Percentiles rank a stretch among this genome's conserved stretches.
These are phyloP conservation scores for Elsinoe fawcettii DNA, from an alignment of 2,329 filamentous ascomycete genomes.

Conservation along the genomic window DNA sequence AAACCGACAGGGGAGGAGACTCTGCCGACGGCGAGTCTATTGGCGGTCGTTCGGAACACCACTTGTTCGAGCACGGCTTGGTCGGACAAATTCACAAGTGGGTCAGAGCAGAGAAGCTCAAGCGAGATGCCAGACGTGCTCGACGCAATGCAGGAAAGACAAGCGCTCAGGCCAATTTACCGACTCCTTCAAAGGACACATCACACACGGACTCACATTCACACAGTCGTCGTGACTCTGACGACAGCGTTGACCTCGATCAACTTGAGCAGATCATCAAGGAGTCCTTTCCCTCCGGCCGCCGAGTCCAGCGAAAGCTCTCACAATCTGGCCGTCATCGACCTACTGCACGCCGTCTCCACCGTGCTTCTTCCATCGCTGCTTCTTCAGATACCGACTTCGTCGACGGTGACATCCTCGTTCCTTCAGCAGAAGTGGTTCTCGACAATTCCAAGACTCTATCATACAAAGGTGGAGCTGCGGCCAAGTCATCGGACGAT, in stretches of 20 bases:
- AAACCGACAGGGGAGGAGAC: conserved; percentile 3
- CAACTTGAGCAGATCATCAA: conserved; percentile 73
- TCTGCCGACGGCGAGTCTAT: conserved; percentile 28
- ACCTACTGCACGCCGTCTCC: conserved; percentile 23
- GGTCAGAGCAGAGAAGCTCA: conserved; percentile 70
- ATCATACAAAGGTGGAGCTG: conserved; percentile 56
- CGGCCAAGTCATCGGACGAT: conserved; percentile 44
- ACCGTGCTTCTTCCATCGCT: conserved; percentile 39
- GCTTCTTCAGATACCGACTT: conserved; percentile 80
- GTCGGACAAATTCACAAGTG: conserved; percentile 72
- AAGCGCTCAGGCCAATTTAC: conserved; percentile 28
- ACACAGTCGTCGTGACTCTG: conserved; percentile 36
- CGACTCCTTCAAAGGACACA: conserved; percentile 15
- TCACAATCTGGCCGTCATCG: conserved; percentile 29
- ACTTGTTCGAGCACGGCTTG: conserved; percentile 37
- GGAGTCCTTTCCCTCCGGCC: conserved; percentile 49
- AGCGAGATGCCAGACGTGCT: conserved; percentile 51
- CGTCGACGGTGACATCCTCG: conserved; percentile 69
- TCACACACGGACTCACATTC: conserved; percentile 10
- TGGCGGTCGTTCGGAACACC: conserved; percentile 13
- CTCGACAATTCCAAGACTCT: conserved; percentile 88
- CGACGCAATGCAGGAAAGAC: conserved; percentile 33
- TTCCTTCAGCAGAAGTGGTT: conserved; percentile 74
- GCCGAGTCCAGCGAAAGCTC: conserved; percentile 24
- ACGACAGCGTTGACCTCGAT: conserved; percentile 66